Evolutionary conservation across 2,329 filamentous ascomycete genomes (phyloP).

Genomic region (Arthrinium puccinioides): DNA sequence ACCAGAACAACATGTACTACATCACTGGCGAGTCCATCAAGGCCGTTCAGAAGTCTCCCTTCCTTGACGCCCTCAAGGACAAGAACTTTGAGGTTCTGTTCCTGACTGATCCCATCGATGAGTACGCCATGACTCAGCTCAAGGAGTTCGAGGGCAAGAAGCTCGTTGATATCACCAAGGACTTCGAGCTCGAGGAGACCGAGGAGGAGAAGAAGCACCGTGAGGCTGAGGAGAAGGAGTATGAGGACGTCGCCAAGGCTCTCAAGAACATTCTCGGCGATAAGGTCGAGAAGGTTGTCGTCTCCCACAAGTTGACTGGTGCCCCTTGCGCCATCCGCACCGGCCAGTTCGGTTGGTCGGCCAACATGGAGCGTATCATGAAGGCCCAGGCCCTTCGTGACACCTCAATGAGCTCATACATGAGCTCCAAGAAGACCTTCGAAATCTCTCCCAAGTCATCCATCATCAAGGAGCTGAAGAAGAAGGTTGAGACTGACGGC

Average conservation of each 20-base stretch:
- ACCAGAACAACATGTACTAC: slow-evolving; percentile 99
- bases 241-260: slow-evolving; percentile 85
- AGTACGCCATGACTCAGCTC: slow-evolving; percentile 99
- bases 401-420: slow-evolving; percentile 99
- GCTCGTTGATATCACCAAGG: slow-evolving; percentile 99
- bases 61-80: slow-evolving; percentile 96
- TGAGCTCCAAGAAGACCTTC: slow-evolving; percentile 99
- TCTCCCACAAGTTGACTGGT: slow-evolving; percentile 92
- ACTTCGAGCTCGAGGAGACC: slow-evolving; percentile 99
- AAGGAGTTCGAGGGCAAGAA: slow-evolving; percentile 99
- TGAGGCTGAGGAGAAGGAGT: slow-evolving; percentile 98
- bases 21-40: slow-evolving; percentile 99
- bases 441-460: slow-evolving; percentile 99
- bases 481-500: slow-evolving; percentile 95
- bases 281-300: slow-evolving; percentile 99
- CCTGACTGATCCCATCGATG: slow-evolving; percentile 98
- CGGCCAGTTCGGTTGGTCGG: slow-evolving; percentile 99
- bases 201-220: slow-evolving; percentile 98
- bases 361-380: slow-evolving; percentile 99
- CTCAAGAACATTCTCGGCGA: slow-evolving; percentile 99
- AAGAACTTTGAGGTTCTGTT: slow-evolving; percentile 99
- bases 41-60: slow-evolving; percentile 95
- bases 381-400: slow-evolving; percentile 99
- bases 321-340: slow-evolving; percentile 98
- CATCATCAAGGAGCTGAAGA: slow-evolving; percentile 99